phyloP scores from a whole-genome alignment of 176 grass and related monocot species.

The Oryza rufipogon region DNA sequence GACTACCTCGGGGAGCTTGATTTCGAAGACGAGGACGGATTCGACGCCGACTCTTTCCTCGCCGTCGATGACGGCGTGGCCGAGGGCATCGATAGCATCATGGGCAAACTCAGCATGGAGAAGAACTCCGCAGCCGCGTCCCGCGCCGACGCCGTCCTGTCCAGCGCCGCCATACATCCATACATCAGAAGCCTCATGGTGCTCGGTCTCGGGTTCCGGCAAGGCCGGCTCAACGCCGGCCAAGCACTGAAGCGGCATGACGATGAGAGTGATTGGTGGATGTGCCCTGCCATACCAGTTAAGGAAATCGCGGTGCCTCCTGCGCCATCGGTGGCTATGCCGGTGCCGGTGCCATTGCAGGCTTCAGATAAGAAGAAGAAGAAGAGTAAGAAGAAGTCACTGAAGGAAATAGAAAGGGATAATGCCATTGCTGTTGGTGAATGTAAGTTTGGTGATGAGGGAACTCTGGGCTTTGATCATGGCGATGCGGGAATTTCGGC shows the following conservation, averaged over 20 bases:
- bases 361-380: constrained; percentile 58
- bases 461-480: constrained; percentile 12
- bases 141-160: neutral
- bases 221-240: constrained; percentile 29
- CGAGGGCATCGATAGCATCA: constrained; percentile 78
- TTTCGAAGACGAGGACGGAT: constrained; percentile 59
- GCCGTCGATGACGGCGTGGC: constrained; percentile 57
- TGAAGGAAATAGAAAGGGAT: constrained; percentile 19
- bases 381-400: constrained; percentile 53
- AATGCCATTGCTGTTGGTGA: constrained; percentile 15
- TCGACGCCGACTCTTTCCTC: constrained; percentile 69
- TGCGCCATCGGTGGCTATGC: neutral
- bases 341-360: neutral
- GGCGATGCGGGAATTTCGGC: constrained; percentile 14
- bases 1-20: constrained; percentile 50
- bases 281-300: constrained; percentile 67
- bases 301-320: constrained; percentile 49
- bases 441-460: constrained; percentile 19
- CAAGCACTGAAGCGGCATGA: constrained; percentile 62
- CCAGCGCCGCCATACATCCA: constrained; percentile 47
- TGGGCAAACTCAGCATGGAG: constrained; percentile 74
- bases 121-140: neutral
- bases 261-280: constrained; percentile 66
- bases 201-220: constrained; percentile 50
- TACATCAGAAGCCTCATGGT: constrained; percentile 66